Conservation (phyloP, 768 basidiomycete species). For the Termitomyces sp. region DNA sequence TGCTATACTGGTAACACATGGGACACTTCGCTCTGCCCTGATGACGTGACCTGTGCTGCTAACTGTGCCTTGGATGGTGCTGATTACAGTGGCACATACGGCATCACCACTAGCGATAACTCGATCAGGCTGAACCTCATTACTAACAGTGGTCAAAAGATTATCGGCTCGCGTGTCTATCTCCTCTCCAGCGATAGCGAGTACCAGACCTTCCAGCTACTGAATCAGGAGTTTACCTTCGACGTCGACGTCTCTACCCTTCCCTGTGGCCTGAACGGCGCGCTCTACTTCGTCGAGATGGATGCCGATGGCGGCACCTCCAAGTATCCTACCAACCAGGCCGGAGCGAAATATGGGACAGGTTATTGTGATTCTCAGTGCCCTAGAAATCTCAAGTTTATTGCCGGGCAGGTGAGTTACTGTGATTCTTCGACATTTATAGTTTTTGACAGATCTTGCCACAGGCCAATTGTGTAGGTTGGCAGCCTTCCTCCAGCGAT, state of each 20-base stretch:
- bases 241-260: conserved; percentile 47
- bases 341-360: conserved; percentile 53
- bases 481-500: conserved; percentile 25
- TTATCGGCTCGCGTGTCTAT: conserved; percentile 44
- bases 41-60: conserved; percentile 34
- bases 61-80: conserved; percentile 33
- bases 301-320: conserved; percentile 51
- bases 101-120: conserved; percentile 46
- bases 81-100: conserved; percentile 47
- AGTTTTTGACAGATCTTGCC: background rate
- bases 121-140: conserved; percentile 47
- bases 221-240: conserved; percentile 6
- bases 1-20: conserved; percentile 57
- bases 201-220: conserved; percentile 28
- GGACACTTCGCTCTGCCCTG: conserved; percentile 48
- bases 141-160: conserved; percentile 32
- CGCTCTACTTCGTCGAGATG: conserved; percentile 37
- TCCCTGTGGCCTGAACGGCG: conserved; percentile 53
- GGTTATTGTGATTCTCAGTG: conserved; percentile 68
- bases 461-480: background rate
- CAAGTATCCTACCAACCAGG: conserved; percentile 50
- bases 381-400: conserved; percentile 60
- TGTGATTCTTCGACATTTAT: background rate
- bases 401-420: conserved; percentile 46
- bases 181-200: conserved; percentile 41